Percentiles rank a stretch among this genome's conserved stretches.
Conservation (phyloP, 2,329 filamentous ascomycete species). For the Fusarium scirpi region DNA sequence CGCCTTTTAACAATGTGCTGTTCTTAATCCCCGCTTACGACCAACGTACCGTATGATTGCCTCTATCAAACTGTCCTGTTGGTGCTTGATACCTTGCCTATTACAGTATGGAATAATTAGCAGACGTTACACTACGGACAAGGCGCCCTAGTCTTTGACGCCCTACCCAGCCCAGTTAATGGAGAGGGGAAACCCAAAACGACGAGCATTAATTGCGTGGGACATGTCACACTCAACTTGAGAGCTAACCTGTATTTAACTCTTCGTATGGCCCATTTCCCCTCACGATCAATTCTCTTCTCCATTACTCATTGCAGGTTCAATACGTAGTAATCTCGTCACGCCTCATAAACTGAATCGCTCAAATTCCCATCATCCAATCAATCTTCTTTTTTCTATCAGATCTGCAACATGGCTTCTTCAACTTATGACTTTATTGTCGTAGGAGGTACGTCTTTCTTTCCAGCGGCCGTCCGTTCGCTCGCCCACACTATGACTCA, state of each 20-base stretch:
- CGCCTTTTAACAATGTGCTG: slow-evolving; percentile 3
- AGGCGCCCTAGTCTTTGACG: neutral
- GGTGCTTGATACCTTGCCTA: neutral
- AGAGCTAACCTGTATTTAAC: neutral
- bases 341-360: neutral
- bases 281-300: slow-evolving; percentile 1
- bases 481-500: neutral
- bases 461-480: neutral
- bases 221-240: neutral
- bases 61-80: neutral
- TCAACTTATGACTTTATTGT: slow-evolving; percentile 38
- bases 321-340: neutral
- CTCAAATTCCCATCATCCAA: neutral
- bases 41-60: neutral
- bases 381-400: neutral
- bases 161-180: neutral
- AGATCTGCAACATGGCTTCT: slow-evolving; percentile 7
- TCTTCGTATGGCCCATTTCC: neutral
- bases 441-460: slow-evolving; percentile 37
- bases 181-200: too few relatives aligned
- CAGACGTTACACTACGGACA: slow-evolving; percentile 10
- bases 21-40: slow-evolving; percentile 4
- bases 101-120: neutral
- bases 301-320: neutral
- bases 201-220: neutral